Conservation (phyloP, 1,284 basidiomycete genomes). For the Coriolopsis trogii region DNA sequence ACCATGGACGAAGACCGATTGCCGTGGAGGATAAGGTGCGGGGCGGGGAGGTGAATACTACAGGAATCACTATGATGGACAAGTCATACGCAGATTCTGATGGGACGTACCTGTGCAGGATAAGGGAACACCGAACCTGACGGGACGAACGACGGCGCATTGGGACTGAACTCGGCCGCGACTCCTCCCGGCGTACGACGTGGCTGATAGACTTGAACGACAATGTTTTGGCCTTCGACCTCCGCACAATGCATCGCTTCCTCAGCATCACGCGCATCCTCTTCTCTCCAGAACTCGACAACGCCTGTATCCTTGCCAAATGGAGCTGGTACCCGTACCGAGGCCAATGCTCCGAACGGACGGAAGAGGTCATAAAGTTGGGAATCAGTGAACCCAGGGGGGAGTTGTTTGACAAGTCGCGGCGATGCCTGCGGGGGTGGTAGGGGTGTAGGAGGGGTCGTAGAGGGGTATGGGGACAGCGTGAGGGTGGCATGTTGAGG, state of each 20-base stretch:
- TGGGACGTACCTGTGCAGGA: conserved; percentile 47
- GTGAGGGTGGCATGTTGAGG: conserved; percentile 60
- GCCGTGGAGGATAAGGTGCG: conserved; percentile 41
- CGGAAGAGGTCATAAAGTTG: conserved; percentile 79
- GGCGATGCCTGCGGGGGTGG: conserved; percentile 75
- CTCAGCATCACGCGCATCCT: conserved; percentile 79
- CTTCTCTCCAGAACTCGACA: conserved; percentile 88
- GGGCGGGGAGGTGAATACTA: conserved; percentile 67
- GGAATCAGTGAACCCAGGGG: conserved; percentile 67
- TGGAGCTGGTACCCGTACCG: conserved; percentile 68
- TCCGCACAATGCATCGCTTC: conserved; percentile 81
- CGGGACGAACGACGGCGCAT: conserved; percentile 76
- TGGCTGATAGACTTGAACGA: conserved; percentile 75
- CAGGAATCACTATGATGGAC: conserved; percentile 4
- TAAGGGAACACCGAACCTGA: conserved; percentile 59
- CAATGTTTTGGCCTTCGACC: conserved; percentile 78
- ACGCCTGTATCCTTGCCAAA: conserved; percentile 75
- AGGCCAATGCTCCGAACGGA: conserved; percentile 72
- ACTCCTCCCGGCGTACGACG: conserved; percentile 52
- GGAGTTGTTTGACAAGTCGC: conserved; percentile 78
- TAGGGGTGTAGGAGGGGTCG: conserved; percentile 67
- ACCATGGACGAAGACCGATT: conserved; percentile 71
- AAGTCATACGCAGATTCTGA: conserved; percentile 2
- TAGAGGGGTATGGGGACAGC: conserved; percentile 75
- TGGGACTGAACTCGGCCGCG: conserved; percentile 67